A percentile compares a stretch with the other conserved stretches of the same genome.
Evolutionary conservation across 768 basidiomycete species (phyloP).

Genomic region (Butyriboletus loyo): DNA sequence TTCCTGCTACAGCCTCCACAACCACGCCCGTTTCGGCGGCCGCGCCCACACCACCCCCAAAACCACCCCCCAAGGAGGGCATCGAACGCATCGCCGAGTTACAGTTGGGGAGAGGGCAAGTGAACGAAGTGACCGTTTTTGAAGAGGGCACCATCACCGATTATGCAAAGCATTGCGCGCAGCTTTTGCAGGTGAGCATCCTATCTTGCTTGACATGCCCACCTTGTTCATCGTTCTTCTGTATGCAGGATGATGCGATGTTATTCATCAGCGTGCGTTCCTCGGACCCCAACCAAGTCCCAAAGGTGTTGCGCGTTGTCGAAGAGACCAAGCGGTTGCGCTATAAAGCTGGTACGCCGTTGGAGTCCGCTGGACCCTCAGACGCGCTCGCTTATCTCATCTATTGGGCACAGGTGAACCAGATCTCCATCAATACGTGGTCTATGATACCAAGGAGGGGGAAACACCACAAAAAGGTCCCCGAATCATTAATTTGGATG

Average conservation of each 20-base stretch:
- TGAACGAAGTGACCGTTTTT: constrained; percentile 70
- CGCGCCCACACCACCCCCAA: constrained; percentile 50
- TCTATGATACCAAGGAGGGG: constrained; percentile 52
- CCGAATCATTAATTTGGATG: constrained; percentile 59
- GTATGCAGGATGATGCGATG: constrained; percentile 69
- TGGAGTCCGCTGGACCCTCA: neutral
- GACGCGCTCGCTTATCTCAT: constrained; percentile 11
- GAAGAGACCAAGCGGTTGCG: constrained; percentile 77
- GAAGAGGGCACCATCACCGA: constrained; percentile 63
- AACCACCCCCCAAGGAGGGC: constrained; percentile 62
- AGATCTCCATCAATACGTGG: constrained; percentile 73
- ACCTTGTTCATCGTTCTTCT: neutral
- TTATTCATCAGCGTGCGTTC: constrained; percentile 75
- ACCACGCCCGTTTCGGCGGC: constrained; percentile 3
- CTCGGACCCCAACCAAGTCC: constrained; percentile 57
- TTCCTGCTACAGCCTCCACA: constrained; percentile 8
- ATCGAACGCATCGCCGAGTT: constrained; percentile 69
- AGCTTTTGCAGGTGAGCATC: constrained; percentile 53
- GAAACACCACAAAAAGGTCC: constrained; percentile 48
- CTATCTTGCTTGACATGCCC: too few relatives aligned
- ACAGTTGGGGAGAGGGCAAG: constrained; percentile 62
- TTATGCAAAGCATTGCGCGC: constrained; percentile 67
- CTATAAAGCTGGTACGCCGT: constrained; percentile 61
- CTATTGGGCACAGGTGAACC: constrained; percentile 48
- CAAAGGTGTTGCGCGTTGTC: constrained; percentile 77